phyloP scores from a whole-genome alignment of 345 rosid genomes.

The Combretum micranthum region DNA sequence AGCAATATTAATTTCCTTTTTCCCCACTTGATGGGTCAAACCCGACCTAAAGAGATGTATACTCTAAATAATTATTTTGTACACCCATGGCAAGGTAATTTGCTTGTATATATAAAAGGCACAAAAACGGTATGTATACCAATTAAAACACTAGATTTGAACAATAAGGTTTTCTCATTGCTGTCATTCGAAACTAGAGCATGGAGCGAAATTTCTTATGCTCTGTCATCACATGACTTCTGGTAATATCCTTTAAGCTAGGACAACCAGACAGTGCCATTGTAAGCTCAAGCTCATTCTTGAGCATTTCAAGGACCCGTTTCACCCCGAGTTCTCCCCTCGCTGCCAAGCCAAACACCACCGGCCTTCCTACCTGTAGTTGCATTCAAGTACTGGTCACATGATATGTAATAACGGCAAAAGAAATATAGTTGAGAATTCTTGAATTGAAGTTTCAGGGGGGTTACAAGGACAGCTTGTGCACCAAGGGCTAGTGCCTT shows the following conservation, averaged over 20 bases:
- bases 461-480: constrained; percentile 73
- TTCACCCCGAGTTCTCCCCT: constrained; percentile 67
- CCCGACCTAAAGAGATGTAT: no score
- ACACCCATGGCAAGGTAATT: no score
- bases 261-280: constrained; percentile 87
- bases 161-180: no score
- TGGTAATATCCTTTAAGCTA: constrained; percentile 42
- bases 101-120: no score
- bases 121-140: no score
- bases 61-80: no score
- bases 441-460: neutral
- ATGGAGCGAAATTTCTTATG: constrained; percentile 37
- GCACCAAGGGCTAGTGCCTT: constrained; percentile 93
- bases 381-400: neutral
- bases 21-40: no score
- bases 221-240: constrained; percentile 47
- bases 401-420: neutral
- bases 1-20: no score
- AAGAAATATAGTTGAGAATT: neutral
- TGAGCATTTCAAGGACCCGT: constrained; percentile 59
- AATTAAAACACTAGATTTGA: no score
- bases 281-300: constrained; percentile 66
- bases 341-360: constrained; percentile 62
- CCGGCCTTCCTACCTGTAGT: constrained; percentile 86
- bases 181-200: constrained; percentile 23